Conservation (phyloP, 78 protist genomes). For the Acrasis kona region DNA sequence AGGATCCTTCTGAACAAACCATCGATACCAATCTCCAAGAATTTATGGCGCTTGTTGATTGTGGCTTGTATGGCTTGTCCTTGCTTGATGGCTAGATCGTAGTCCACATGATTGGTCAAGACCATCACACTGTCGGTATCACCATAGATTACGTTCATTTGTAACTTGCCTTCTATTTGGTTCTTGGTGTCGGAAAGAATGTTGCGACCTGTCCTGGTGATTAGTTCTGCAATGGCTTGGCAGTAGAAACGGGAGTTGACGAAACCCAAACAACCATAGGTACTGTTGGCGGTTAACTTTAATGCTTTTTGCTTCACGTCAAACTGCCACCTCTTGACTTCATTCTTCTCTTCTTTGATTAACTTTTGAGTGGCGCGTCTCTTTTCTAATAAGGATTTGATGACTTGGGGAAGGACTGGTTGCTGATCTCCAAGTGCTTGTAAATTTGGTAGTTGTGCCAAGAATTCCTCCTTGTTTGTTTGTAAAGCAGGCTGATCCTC, state of each 20-base stretch:
- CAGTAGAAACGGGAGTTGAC: constrained; percentile 88
- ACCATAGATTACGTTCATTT: constrained; percentile 93
- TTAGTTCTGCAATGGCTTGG: constrained; percentile 85
- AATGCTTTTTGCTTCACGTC: constrained; percentile 73
- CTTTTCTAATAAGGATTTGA: constrained; percentile 8
- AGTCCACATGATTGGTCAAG: constrained; percentile 40
- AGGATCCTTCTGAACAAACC: constrained; percentile 84
- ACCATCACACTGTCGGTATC: constrained; percentile 99
- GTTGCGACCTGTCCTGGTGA: constrained; percentile 89
- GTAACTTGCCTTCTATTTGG: constrained; percentile 14
- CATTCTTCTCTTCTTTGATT: constrained; percentile 27
- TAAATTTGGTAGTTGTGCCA: too few relatives aligned
- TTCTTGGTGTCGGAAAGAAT: constrained; percentile 53
- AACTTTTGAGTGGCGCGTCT: constrained; percentile 42
- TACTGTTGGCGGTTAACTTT: constrained; percentile 90
- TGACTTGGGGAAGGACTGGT: constrained; percentile 61
- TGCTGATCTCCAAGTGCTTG: too few relatives aligned
- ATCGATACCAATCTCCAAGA: constrained; percentile 90
- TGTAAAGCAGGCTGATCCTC: not conserved
- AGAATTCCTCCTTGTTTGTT: not conserved
- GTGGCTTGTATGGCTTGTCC: constrained; percentile 61
- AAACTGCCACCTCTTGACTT: constrained; percentile 18
- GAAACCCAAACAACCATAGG: constrained; percentile 99
- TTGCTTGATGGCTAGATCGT: constrained; percentile 49
- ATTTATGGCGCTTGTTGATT: constrained; percentile 67